Evolutionary conservation across 352 stramenopile species (phyloP), one percentile per base, ranked within the genome.

Genomic region (Globisporangium mamillatum): DNA sequence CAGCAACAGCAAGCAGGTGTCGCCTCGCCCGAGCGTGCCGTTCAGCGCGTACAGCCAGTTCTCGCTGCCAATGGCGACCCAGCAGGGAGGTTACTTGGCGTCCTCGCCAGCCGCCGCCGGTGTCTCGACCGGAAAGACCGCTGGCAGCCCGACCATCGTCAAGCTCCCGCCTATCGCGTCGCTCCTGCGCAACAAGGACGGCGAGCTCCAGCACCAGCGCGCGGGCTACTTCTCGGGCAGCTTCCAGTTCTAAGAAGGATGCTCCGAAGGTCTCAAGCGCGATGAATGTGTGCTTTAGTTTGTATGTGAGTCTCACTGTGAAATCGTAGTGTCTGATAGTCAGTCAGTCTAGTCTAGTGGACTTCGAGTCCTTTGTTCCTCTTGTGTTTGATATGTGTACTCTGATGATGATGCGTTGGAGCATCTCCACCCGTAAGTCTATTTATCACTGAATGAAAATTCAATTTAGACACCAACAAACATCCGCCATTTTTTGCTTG

Each of bases 131-230:
- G 64, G 67, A 52, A 60, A 69, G 60, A 57, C 48, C 63, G 38
- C 63, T n/a, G 69, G 56, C 52, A 78, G 74, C 62, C 74, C 77
- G 44, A 73, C 71, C 18, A 68, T 75, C 58, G 56, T 75, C 18
- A 79, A 75, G 18, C 72, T 92, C 67, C 81, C 81, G 60, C 85
- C 81, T 1, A 90, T 90, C 56, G 77, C 84, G 44, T 86, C 81
- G 62, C 75, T 91, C 10, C 59, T 91, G 59, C 73, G 70, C 53
- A 75, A 78, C 32, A 77, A 71, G 66, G 71, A 65, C 10, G 72
- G 69, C 2, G 65, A 75, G 41, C 69, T 68, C 41, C 67, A 57
- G 29, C 16, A 38, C 32, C 61, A 68, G 41, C 67, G 66, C 52
- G 52, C 66, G 50, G 66, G 66, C 50, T 56, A 65, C 54, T 72